Evolutionary conservation across 2,329 filamentous ascomycete genomes (phyloP).

Genomic region (Chrysosporium keratinophilum): DNA sequence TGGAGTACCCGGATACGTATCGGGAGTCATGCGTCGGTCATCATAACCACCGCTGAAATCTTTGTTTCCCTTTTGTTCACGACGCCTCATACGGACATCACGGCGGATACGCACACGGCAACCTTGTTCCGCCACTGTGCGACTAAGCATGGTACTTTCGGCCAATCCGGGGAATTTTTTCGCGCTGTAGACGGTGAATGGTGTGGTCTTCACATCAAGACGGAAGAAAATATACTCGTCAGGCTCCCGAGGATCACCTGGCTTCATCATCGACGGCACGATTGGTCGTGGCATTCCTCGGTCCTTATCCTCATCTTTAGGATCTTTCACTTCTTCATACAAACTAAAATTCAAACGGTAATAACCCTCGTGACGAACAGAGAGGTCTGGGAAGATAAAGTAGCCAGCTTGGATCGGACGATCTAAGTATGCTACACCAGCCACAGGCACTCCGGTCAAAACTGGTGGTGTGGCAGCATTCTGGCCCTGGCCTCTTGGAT

Average conservation of each 20-base stretch:
- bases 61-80: slow-evolving; percentile 58
- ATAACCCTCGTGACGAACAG: slow-evolving; percentile 86
- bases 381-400: slow-evolving; percentile 95
- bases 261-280: neutral
- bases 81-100: slow-evolving; percentile 83
- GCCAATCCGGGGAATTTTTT: slow-evolving; percentile 96
- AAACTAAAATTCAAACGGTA: slow-evolving; percentile 88
- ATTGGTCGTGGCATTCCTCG: slow-evolving; percentile 16
- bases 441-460: slow-evolving; percentile 85
- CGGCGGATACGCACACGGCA: slow-evolving; percentile 92
- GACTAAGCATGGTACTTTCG: slow-evolving; percentile 79
- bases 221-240: slow-evolving; percentile 65
- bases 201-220: slow-evolving; percentile 76
- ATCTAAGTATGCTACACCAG: slow-evolving; percentile 91
- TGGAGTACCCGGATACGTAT: slow-evolving; percentile 38
- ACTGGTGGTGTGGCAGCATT: slow-evolving; percentile 67
- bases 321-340: slow-evolving; percentile 85
- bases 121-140: slow-evolving; percentile 88
- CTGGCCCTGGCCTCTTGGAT: slow-evolving; percentile 60
- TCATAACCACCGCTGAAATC: slow-evolving; percentile 50
- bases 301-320: slow-evolving; percentile 61
- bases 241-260: slow-evolving; percentile 21
- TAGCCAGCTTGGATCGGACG: slow-evolving; percentile 71
- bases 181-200: slow-evolving; percentile 85
- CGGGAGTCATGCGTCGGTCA: slow-evolving; percentile 43